Evolutionary conservation across 2,329 filamentous ascomycete species (phyloP).

Genomic region (Dothistroma septosporum): DNA sequence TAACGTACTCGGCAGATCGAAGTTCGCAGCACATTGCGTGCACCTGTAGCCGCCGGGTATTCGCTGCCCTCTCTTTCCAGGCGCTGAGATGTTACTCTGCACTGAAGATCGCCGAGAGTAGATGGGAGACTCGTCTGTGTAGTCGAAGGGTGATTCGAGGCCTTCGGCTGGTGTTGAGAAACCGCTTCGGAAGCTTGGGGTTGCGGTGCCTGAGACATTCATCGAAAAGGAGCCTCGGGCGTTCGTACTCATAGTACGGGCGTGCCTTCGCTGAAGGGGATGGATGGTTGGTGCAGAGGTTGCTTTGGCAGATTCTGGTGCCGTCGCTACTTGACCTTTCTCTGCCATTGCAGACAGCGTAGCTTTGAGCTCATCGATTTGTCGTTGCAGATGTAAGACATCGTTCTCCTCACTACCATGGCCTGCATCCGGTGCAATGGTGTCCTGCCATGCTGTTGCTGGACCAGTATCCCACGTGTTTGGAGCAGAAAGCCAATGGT

Average conservation of each 20-base stretch:
- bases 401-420: background rate
- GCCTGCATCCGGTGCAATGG: background rate
- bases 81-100: background rate
- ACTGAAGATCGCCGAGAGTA: background rate
- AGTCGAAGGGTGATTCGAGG: background rate
- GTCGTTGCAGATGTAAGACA: background rate
- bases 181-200: background rate
- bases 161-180: background rate
- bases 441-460: background rate
- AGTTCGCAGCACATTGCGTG: background rate
- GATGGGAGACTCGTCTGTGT: background rate
- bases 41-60: conserved; percentile 5
- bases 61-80: background rate
- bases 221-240: background rate
- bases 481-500: background rate
- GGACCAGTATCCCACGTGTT: background rate
- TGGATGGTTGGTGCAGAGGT: background rate
- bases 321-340: background rate
- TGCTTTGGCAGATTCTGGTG: background rate
- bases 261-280: background rate
- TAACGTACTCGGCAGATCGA: conserved; percentile 7
- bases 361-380: background rate
- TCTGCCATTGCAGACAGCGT: background rate
- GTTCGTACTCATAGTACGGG: background rate
- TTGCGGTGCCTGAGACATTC: background rate